A percentile compares a stretch with the other conserved stretches of the same genome.
Evolutionary conservation across 805 yeast genomes (phyloP).

Genomic region (Lachancea sp.): DNA sequence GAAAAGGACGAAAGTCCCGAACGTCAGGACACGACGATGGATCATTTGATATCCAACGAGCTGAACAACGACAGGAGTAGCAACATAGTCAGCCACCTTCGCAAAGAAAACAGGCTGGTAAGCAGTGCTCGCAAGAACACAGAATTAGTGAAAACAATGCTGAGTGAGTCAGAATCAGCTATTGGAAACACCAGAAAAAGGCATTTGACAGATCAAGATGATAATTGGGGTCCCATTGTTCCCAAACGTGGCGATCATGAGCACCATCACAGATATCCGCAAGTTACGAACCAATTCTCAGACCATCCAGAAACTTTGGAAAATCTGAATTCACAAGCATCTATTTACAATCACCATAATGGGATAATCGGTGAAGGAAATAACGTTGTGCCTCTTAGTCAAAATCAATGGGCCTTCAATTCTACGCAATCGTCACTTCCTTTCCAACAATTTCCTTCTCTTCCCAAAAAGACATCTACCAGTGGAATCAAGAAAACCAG

Average conservation of each 20-base stretch:
- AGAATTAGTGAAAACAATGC: slow-evolving; percentile 10
- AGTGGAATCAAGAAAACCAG: slow-evolving; percentile 7
- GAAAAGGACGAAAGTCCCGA: background rate
- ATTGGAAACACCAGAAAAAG: background rate
- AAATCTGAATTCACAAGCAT: background rate
- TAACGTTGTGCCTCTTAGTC: background rate
- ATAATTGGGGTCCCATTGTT: background rate
- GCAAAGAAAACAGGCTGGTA: slow-evolving; percentile 5
- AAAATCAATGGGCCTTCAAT: background rate
- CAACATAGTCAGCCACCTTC: slow-evolving; percentile 4
- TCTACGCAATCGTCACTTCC: background rate
- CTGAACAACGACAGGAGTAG: slow-evolving; percentile 10
- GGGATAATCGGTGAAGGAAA: background rate
- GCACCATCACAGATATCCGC: no score
- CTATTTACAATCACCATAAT: no score
- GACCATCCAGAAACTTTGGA: no score
- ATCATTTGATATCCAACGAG: slow-evolving; percentile 18
- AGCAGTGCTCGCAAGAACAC: slow-evolving; percentile 14
- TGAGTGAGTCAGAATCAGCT: background rate
- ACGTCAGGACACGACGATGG: slow-evolving; percentile 16
- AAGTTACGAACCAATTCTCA: background rate
- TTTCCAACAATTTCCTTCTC: background rate
- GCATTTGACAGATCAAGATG: background rate
- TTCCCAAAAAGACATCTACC: background rate
- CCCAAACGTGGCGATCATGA: no score